Evolutionary conservation across 768 basidiomycete species (phyloP).

Genomic region (Xanthoconium stramineum): DNA sequence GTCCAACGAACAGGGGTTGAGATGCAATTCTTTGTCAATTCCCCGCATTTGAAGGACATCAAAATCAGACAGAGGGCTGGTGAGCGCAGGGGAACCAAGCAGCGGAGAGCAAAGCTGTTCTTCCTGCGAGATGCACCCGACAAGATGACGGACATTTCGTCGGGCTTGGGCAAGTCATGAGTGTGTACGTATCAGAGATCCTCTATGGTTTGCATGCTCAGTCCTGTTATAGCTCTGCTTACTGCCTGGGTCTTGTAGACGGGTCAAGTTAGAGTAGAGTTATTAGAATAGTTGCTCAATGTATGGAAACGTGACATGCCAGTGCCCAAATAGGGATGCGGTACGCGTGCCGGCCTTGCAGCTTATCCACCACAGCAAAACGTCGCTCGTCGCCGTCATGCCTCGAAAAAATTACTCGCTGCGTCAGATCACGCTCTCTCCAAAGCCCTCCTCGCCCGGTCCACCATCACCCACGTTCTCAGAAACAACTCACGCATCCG

Average conservation of each 20-base stretch:
- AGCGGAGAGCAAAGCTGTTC: constrained; percentile 77
- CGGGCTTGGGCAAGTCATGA: constrained; percentile 35
- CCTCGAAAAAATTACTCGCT: constrained; percentile 57
- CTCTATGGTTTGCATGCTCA: constrained; percentile 1
- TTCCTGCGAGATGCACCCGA: constrained; percentile 80
- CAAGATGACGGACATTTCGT: constrained; percentile 77
- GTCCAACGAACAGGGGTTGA: constrained; percentile 90
- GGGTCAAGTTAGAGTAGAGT: constrained; percentile 1
- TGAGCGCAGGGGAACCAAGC: constrained; percentile 43
- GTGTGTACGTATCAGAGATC: constrained; percentile 9
- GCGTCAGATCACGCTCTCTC: constrained; percentile 48
- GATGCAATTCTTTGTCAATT: constrained; percentile 85
- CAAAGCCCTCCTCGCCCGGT: constrained; percentile 46
- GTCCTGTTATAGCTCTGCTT: constrained; percentile 3
- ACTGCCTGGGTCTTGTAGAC: neutral
- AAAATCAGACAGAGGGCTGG: constrained; percentile 66
- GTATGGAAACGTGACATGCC: neutral
- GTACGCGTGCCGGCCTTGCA: constrained; percentile 7
- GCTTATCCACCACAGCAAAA: constrained; percentile 14
- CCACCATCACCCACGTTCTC: constrained; percentile 86
- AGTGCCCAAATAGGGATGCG: constrained; percentile 11
- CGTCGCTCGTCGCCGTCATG: constrained; percentile 28
- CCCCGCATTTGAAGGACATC: constrained; percentile 86
- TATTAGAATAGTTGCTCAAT: constrained; percentile 10
- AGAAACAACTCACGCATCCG: constrained; percentile 74